Percentiles rank a stretch among this genome's conserved stretches.
Evolutionary conservation across 768 basidiomycete genomes (phyloP).

Genomic region (Scleroderma citrinum): DNA sequence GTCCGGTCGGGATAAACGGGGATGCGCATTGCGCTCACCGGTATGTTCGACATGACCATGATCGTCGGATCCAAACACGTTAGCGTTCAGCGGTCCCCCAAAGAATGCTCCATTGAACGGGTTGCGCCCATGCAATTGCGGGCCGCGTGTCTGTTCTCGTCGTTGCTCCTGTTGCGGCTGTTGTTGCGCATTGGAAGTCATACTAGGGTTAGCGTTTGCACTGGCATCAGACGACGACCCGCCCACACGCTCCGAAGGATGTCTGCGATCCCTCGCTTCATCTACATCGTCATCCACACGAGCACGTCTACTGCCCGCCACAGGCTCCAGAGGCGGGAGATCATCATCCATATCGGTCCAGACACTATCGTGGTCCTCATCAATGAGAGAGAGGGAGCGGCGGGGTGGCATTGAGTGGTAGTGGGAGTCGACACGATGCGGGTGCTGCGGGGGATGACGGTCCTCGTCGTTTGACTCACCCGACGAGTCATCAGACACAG

Average conservation of each 20-base stretch:
- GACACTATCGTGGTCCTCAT: conserved; percentile 24
- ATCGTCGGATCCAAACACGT: conserved; percentile 19
- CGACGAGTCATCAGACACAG: conserved; percentile 32
- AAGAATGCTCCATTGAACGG: conserved; percentile 10
- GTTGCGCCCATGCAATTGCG: background rate
- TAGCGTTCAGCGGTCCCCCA: background rate
- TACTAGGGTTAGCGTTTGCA: background rate
- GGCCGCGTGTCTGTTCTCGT: background rate
- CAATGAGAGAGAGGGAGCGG: conserved; percentile 16
- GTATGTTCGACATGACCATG: conserved; percentile 18
- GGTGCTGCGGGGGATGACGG: background rate
- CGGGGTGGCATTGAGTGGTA: conserved; percentile 23
- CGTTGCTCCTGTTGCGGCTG: background rate
- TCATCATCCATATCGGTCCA: conserved; percentile 28
- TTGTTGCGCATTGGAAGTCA: background rate
- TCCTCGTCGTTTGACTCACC: conserved; percentile 27
- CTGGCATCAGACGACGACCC: conserved; percentile 17
- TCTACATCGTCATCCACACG: conserved; percentile 61
- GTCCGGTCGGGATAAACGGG: background rate
- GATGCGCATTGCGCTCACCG: conserved; percentile 23
- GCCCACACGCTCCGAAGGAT: conserved; percentile 54
- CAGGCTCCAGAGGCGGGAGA: conserved; percentile 28
- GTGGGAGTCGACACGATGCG: background rate
- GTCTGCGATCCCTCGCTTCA: conserved; percentile 54
- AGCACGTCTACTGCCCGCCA: conserved; percentile 39